Conservation (phyloP, 2,329 filamentous ascomycete species). For the Waltergamsia citrina region DNA sequence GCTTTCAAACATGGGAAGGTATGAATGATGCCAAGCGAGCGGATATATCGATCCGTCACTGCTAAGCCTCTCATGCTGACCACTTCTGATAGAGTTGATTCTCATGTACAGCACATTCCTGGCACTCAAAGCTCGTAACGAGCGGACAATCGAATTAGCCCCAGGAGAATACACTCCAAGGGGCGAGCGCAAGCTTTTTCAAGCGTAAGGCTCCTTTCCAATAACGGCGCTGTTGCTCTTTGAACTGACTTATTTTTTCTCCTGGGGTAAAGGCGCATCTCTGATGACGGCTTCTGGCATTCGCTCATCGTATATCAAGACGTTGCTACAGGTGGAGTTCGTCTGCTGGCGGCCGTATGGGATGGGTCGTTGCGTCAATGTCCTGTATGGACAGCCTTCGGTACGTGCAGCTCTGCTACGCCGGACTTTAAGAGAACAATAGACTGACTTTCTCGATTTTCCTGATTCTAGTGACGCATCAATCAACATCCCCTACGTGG, state of each 20-base stretch:
- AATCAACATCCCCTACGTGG: conserved; percentile 39
- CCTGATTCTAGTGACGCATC: conserved; percentile 44
- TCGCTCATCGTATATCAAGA: conserved; percentile 46
- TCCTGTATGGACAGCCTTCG: conserved; percentile 56
- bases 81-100: conserved; percentile 37
- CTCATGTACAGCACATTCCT: conserved; percentile 50
- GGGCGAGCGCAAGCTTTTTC: conserved; percentile 42
- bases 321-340: conserved; percentile 31
- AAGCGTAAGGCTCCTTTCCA: conserved; percentile 34
- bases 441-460: background rate
- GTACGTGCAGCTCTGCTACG: no score
- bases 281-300: conserved; percentile 45
- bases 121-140: conserved; percentile 42
- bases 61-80: conserved; percentile 8
- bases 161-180: conserved; percentile 35
- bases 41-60: background rate
- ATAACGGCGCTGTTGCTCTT: conserved; percentile 1
- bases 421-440: background rate
- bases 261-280: conserved; percentile 33
- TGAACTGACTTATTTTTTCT: background rate
- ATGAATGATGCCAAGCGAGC: no score
- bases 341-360: conserved; percentile 47
- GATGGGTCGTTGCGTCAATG: conserved; percentile 43
- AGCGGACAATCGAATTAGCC: conserved; percentile 30
- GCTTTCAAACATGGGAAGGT: conserved; percentile 54